phyloP scores from a whole-genome alignment of 768 basidiomycete genomes.

The Lactarius akahatsu region DNA sequence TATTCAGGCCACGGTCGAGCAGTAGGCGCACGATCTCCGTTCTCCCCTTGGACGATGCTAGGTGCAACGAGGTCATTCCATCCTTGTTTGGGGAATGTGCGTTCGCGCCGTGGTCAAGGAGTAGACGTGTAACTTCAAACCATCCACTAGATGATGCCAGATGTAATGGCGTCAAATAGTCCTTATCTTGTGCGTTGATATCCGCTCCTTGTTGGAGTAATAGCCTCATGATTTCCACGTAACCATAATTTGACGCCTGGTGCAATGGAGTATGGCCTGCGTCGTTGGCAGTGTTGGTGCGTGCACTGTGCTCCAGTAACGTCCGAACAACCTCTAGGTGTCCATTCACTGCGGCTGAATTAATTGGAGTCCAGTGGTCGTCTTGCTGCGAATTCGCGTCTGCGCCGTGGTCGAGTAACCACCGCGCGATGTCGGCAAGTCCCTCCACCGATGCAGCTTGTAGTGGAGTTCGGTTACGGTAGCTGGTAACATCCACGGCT shows the following conservation, averaged over 20 bases:
- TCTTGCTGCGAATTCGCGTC: not conserved
- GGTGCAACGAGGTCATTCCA: too few species aligned
- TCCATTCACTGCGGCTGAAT: not conserved
- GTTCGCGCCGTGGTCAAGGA: too few species aligned
- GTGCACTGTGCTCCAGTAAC: not conserved
- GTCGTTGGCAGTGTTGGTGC: not conserved
- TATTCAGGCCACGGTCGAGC: not conserved
- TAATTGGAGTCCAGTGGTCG: not conserved
- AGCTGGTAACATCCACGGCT: not conserved
- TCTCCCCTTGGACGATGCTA: not conserved
- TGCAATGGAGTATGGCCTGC: not conserved
- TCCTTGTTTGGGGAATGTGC: too few species aligned
- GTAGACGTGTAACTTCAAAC: too few species aligned
- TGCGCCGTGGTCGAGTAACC: not conserved
- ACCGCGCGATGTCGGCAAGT: not conserved
- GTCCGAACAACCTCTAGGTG: not conserved
- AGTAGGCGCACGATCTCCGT: not conserved
- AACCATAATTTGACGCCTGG: not conserved
- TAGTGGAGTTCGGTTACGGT: not conserved
- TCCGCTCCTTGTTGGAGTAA: constrained; percentile 4
- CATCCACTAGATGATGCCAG: not conserved
- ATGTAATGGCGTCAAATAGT: not conserved
- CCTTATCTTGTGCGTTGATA: not conserved
- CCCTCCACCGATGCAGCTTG: not conserved
- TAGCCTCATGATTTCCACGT: not conserved